Evolutionary conservation across 768 basidiomycete species (phyloP).

Genomic region (Gyrodon lividus): DNA sequence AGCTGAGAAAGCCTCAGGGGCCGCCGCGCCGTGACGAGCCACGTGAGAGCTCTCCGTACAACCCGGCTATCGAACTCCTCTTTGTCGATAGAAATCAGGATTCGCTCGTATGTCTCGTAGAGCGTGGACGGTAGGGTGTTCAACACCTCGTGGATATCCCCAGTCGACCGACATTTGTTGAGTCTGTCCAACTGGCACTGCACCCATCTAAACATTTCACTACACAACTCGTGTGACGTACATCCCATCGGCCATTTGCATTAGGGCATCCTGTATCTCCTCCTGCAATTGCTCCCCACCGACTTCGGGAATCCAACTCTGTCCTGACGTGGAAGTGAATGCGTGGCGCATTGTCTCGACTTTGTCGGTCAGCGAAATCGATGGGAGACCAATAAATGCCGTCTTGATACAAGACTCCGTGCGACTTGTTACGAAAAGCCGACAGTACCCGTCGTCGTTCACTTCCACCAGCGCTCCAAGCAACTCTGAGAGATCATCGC

Average conservation of each 20-base stretch:
- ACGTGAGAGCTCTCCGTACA: background rate
- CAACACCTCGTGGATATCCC: background rate
- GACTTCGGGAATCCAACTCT: background rate
- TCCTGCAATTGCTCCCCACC: background rate
- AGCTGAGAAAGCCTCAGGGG: background rate
- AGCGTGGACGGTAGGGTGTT: background rate
- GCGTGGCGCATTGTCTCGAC: background rate
- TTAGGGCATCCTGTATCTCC: background rate
- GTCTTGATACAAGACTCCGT: background rate
- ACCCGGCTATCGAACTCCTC: background rate
- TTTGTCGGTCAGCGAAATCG: slow-evolving; percentile 1
- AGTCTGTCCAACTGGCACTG: slow-evolving; percentile 7
- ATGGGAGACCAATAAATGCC: background rate
- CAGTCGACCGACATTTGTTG: background rate
- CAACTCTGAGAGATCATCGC: background rate
- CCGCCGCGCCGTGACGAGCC: slow-evolving; percentile 1
- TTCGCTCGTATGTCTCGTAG: slow-evolving; percentile 7
- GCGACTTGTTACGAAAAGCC: slow-evolving; percentile 8
- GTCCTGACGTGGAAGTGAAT: background rate
- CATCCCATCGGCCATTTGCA: slow-evolving; percentile 3
- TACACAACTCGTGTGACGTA: slow-evolving; percentile 4
- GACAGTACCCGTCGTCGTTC: background rate
- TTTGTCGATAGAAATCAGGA: background rate
- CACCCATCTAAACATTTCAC: too few relatives aligned
- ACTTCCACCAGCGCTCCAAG: background rate